Evolutionary conservation across 805 yeast species (phyloP).

Genomic region (Yamadazyma sp.): DNA sequence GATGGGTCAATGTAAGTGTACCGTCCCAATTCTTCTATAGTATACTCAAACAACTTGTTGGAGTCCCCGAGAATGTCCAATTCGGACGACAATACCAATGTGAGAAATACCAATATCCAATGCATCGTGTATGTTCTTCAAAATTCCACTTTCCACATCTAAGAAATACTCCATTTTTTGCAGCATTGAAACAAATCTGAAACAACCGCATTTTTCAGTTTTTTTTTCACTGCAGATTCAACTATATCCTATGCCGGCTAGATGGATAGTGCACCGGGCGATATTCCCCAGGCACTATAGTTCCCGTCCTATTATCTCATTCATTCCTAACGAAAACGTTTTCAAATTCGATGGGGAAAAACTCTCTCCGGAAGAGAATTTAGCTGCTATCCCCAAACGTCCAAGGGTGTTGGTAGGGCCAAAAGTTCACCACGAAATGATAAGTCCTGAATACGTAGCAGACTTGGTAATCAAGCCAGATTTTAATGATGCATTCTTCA

Average conservation of each 20-base stretch:
- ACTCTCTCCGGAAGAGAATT: conserved; percentile 27
- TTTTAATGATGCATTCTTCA: conserved; percentile 29
- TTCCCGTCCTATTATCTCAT: conserved; percentile 7
- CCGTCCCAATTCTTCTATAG: conserved; percentile 7
- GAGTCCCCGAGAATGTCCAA: too few species aligned
- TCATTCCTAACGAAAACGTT: conserved; percentile 9
- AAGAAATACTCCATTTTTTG: conserved; percentile 2
- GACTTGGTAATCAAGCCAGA: conserved; percentile 32
- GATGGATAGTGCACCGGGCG: not conserved
- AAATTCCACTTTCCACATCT: too few species aligned
- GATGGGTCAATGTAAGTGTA: conserved; percentile 7
- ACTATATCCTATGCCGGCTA: conserved; percentile 6
- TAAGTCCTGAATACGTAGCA: conserved; percentile 34
- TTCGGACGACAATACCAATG: too few species aligned
- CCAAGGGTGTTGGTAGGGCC: conserved; percentile 19
- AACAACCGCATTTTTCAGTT: conserved; percentile 9
- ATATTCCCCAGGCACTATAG: conserved; percentile 5
- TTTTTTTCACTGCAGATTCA: too few species aligned
- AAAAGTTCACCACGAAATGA: conserved; percentile 28
- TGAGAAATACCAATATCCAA: too few species aligned
- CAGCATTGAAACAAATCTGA: conserved; percentile 6
- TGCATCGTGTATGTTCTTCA: too few species aligned
- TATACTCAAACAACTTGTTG: not conserved
- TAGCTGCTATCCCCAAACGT: conserved; percentile 34
- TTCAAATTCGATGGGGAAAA: conserved; percentile 6